phyloP scores from a whole-genome alignment of 352 stramenopile species.

The Pythium scleroteichum region DNA sequence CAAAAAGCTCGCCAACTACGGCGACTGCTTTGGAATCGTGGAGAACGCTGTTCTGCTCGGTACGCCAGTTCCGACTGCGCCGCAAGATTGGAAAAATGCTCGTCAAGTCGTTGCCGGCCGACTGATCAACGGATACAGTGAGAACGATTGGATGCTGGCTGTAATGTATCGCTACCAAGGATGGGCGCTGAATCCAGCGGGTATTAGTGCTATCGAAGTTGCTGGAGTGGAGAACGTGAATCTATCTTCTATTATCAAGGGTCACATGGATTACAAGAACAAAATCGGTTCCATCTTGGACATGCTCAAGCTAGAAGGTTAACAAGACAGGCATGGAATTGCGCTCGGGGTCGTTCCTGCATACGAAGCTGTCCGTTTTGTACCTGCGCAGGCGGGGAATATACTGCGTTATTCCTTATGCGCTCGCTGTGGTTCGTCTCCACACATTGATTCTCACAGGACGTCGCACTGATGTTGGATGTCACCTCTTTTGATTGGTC shows the following conservation, averaged over 20 bases:
- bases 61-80: conserved; percentile 58
- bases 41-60: conserved; percentile 90
- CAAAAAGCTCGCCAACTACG: conserved; percentile 76
- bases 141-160: conserved; percentile 90
- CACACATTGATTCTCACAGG: neutral
- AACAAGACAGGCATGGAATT: neutral
- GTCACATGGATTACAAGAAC: conserved; percentile 89
- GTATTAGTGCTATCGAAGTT: conserved; percentile 67
- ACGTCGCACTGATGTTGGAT: no score
- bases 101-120: conserved; percentile 77
- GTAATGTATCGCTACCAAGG: conserved; percentile 91
- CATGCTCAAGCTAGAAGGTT: conserved; percentile 66
- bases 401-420: conserved; percentile 3
- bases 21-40: conserved; percentile 74
- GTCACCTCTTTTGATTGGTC: conserved; percentile 29
- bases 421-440: neutral
- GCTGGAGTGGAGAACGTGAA: conserved; percentile 82
- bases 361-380: neutral
- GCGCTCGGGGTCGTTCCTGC: neutral
- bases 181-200: conserved; percentile 77
- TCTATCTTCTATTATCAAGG: conserved; percentile 74
- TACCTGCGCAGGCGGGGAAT: neutral
- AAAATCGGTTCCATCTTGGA: conserved; percentile 86
- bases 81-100: conserved; percentile 69
- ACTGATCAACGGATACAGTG: conserved; percentile 90